Percentiles rank a stretch among this genome's conserved stretches.
Evolutionary conservation across 1,139 yeast species (phyloP).

Genomic region (Kodamaea plutei): DNA sequence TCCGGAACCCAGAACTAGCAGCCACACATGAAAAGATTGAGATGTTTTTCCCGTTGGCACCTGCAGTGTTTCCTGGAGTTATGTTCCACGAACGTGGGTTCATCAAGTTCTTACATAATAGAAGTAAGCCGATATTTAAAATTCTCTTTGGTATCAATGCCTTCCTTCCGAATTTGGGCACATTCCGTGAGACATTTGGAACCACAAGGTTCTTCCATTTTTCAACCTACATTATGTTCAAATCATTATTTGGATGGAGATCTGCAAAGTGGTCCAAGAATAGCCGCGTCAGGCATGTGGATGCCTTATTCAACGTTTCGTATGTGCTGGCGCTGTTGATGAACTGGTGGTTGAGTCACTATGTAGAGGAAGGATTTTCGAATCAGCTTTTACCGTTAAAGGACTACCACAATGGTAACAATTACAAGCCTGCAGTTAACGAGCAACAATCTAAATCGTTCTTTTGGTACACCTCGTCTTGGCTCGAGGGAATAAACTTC

Average conservation of each 20-base stretch:
- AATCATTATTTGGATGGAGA: slow-evolving; percentile 82
- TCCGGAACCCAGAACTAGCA: slow-evolving; percentile 32
- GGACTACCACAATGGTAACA: slow-evolving; percentile 29
- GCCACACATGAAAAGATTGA: slow-evolving; percentile 48
- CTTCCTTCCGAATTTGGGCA: slow-evolving; percentile 58
- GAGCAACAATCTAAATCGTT: slow-evolving; percentile 49
- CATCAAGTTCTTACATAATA: slow-evolving; percentile 50
- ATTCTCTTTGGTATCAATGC: slow-evolving; percentile 57
- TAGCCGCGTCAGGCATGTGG: slow-evolving; percentile 57
- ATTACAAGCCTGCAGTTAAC: slow-evolving; percentile 14
- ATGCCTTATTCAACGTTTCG: slow-evolving; percentile 83
- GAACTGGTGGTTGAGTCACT: slow-evolving; percentile 81
- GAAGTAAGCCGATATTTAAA: slow-evolving; percentile 35
- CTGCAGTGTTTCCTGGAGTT: slow-evolving; percentile 86
- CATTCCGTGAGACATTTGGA: slow-evolving; percentile 41
- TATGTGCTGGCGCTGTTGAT: slow-evolving; percentile 74
- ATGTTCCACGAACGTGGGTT: slow-evolving; percentile 56
- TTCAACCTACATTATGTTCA: slow-evolving; percentile 74
- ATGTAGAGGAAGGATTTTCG: slow-evolving; percentile 38
- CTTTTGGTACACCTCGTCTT: slow-evolving; percentile 44
- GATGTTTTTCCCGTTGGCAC: slow-evolving; percentile 74
- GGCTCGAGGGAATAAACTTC: slow-evolving; percentile 52
- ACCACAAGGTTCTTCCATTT: slow-evolving; percentile 52
- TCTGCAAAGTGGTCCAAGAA: slow-evolving; percentile 68
- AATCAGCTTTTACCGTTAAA: slow-evolving; percentile 33